Conservation (phyloP, 441 rosid species). For the Dalechampia spathulata region DNA sequence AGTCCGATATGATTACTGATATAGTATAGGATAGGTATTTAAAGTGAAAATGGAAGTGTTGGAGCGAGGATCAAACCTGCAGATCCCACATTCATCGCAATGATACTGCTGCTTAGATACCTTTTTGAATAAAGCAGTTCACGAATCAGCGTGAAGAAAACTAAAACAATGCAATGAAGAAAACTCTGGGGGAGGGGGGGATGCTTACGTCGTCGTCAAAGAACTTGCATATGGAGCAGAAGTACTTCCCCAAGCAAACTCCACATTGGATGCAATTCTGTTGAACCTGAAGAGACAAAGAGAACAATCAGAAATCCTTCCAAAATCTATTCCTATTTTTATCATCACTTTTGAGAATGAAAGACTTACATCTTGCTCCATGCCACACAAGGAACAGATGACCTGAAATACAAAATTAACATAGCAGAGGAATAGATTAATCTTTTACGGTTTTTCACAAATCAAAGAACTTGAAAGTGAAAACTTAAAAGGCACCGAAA, state of each 20-base stretch:
- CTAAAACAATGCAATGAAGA: background rate
- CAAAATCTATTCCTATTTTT: no score
- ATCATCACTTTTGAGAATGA: no score
- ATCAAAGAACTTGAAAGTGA: background rate
- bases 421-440: background rate
- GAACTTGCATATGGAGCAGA: conserved; percentile 64
- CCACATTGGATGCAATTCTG: conserved; percentile 63
- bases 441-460: background rate
- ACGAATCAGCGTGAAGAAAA: conserved; percentile 5
- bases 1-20: no score
- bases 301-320: no score
- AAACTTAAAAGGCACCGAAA: background rate
- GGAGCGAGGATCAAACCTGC: conserved; percentile 26
- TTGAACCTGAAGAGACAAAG: conserved; percentile 35
- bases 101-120: conserved; percentile 47
- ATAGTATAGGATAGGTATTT: background rate
- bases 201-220: conserved; percentile 63
- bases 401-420: conserved; percentile 43
- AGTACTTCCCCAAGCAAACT: conserved; percentile 77
- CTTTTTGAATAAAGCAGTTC: conserved; percentile 17
- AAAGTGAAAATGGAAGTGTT: background rate
- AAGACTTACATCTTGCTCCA: conserved; percentile 66
- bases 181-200: no score
- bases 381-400: conserved; percentile 56
- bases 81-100: conserved; percentile 52